Evolutionary conservation across 2,329 filamentous ascomycete genomes (phyloP), one percentile per base, ranked within the genome.

Genomic region (Alternaria sp.): DNA sequence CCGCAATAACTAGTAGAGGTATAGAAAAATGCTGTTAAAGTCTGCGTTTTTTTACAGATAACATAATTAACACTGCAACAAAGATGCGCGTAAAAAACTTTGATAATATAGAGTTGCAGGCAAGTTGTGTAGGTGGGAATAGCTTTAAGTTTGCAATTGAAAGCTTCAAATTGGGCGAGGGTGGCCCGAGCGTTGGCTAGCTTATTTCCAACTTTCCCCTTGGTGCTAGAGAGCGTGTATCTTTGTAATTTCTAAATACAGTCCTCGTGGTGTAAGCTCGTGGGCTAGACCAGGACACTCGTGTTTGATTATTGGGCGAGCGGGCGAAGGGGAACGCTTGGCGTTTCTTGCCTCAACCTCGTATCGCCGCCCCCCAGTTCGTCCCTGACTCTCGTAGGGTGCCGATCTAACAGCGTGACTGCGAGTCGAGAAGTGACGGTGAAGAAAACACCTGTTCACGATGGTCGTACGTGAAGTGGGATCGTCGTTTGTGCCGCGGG

Each of bases 381-480:
- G 13, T 24, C 21, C 44, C 44, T 48, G 31, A 36, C 44, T 48
- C 31, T 24, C 14, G 29, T 48, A 48, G 44, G 31, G 44, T 17
- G 31, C 31, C 31, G 21, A 48, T 48, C 44, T 34, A 48, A 36
- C 29, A 31, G 44, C 34, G 44, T 21, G 44, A 24, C 13, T 48
- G 9, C 14, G 21, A 34, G 29, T 9, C 0, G 11, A 14, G 37
- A 34, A 46, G 31, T 48, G 29, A 36, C 44, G 44, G 44, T 48
- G 44, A 48, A 34, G 17, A 48, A 34, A 36, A 48, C 44, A 48
- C 44, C 13, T 34, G 29, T 48, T 48, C 44, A 36, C 31, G 44
- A 48, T 48, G 13, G 21, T 23, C 14, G 23, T 36, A 2, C 17
- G 44, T 26, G 5, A n/a, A 31, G 31, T 34, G 31, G 21, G 31